These are phyloP conservation scores for Metschnikowia kunwiensis DNA, from an alignment of 805 yeast genomes.

Conservation along the genomic window DNA sequence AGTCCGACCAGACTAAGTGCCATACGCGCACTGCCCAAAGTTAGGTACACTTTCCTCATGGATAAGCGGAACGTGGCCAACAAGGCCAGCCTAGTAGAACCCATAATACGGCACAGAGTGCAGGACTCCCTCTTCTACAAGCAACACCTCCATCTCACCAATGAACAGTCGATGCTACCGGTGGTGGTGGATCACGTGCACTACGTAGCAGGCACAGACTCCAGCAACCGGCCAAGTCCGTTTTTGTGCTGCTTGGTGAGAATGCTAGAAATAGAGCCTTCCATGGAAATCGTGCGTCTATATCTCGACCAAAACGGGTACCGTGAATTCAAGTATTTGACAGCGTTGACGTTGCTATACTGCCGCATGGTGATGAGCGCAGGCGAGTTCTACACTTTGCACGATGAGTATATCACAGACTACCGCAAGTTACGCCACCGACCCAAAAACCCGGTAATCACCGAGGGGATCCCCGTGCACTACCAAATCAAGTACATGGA, in stretches of 20 bases:
- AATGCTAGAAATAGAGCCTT: constrained; percentile 73
- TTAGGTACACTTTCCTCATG: constrained; percentile 11
- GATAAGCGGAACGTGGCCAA: constrained; percentile 21
- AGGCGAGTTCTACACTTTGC: constrained; percentile 30
- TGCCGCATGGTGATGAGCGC: constrained; percentile 45
- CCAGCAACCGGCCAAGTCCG: constrained; percentile 58
- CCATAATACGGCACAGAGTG: constrained; percentile 40
- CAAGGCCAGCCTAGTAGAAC: constrained; percentile 38
- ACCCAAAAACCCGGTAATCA: constrained; percentile 28
- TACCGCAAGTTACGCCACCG: constrained; percentile 59
- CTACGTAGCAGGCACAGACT: constrained; percentile 58
- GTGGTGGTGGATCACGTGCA: constrained; percentile 33
- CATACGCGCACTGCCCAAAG: too few relatives aligned
- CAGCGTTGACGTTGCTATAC: constrained; percentile 68
- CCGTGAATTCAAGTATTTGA: constrained; percentile 65
- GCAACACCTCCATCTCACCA: constrained; percentile 38
- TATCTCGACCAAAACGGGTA: constrained; percentile 54
- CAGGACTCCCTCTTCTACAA: constrained; percentile 44
- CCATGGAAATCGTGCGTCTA: constrained; percentile 50
- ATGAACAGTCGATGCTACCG: constrained; percentile 39
- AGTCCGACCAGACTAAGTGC: too few relatives aligned
- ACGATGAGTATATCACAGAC: constrained; percentile 61
- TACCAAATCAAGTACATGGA: constrained; percentile 57
- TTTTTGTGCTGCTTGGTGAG: constrained; percentile 77
- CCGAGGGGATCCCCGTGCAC: constrained; percentile 25